Evolutionary conservation across 1,284 basidiomycete genomes (phyloP).

Genomic region (Sphaerobolus stellatus): DNA sequence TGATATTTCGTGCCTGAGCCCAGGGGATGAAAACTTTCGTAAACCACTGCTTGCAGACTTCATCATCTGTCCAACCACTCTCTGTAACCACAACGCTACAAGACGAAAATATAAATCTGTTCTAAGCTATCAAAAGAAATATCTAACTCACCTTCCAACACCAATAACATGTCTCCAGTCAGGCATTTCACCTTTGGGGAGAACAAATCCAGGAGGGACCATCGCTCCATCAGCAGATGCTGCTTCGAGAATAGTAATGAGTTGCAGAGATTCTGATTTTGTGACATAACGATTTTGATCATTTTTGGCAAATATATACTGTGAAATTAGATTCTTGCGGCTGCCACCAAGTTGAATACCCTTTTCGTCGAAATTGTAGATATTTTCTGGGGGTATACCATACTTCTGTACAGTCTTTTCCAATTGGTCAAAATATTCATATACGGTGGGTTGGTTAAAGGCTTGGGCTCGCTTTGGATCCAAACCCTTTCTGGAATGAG

Average conservation of each 20-base stretch:
- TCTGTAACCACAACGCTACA: slow-evolving; percentile 26
- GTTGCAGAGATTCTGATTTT: slow-evolving; percentile 19
- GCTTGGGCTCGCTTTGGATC: slow-evolving; percentile 28
- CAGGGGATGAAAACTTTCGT: slow-evolving; percentile 32
- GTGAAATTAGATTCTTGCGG: not conserved
- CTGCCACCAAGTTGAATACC: slow-evolving; percentile 36
- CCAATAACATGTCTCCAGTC: slow-evolving; percentile 25
- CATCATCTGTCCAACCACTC: slow-evolving; percentile 44
- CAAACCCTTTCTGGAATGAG: slow-evolving; percentile 22
- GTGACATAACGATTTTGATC: slow-evolving; percentile 17
- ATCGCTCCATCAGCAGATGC: slow-evolving; percentile 35
- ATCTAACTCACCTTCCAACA: slow-evolving; percentile 11
- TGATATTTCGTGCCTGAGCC: slow-evolving; percentile 22
- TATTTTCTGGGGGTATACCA: slow-evolving; percentile 26
- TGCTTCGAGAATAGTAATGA: slow-evolving; percentile 35
- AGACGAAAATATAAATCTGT: not conserved
- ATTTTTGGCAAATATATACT: slow-evolving; percentile 16
- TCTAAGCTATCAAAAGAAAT: not conserved
- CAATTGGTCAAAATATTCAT: slow-evolving; percentile 23
- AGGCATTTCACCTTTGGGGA: slow-evolving; percentile 23
- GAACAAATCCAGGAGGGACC: slow-evolving; percentile 32
- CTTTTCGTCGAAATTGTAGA: slow-evolving; percentile 41
- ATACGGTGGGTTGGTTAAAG: slow-evolving; percentile 26
- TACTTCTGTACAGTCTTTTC: slow-evolving; percentile 22
- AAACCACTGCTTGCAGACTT: slow-evolving; percentile 36